A percentile compares a stretch with the other conserved stretches of the same genome.
These are phyloP conservation scores for Capsicum chinense DNA, from an alignment of 257 asterid genomes.

Conservation along the genomic window DNA sequence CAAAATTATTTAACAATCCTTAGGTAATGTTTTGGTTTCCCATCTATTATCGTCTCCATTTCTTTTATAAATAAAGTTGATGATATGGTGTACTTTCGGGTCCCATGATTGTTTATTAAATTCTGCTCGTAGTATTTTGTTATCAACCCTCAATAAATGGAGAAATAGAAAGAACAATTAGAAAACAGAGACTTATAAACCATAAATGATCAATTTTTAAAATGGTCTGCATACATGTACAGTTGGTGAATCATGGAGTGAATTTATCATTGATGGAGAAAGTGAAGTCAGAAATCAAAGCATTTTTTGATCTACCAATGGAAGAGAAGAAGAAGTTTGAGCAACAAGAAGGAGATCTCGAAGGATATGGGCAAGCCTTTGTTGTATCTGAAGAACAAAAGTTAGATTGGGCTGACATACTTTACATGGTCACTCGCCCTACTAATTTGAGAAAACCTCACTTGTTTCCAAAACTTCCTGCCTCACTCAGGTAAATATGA, in stretches of 20 bases:
- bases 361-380: conserved; percentile 69
- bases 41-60: too few relatives aligned
- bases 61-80: too few relatives aligned
- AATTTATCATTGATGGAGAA: conserved; percentile 37
- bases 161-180: too few relatives aligned
- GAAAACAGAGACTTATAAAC: too few relatives aligned
- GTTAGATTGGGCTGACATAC: conserved; percentile 67
- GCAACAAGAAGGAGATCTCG: conserved; percentile 38
- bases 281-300: conserved; percentile 15
- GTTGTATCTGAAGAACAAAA: conserved; percentile 66
- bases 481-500: background rate
- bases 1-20: too few relatives aligned
- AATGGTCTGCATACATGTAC: background rate
- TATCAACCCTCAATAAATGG: too few relatives aligned
- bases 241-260: conserved; percentile 69
- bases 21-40: too few relatives aligned
- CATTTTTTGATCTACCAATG: conserved; percentile 54
- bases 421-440: conserved; percentile 46
- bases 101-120: too few relatives aligned
- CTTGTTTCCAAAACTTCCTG: background rate
- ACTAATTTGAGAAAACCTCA: conserved; percentile 13
- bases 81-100: too few relatives aligned
- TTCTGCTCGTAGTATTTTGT: too few relatives aligned
- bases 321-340: conserved; percentile 57
- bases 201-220: too few relatives aligned